phyloP scores from a whole-genome alignment of 2,329 filamentous ascomycete genomes.

The Didymella pomorum region DNA sequence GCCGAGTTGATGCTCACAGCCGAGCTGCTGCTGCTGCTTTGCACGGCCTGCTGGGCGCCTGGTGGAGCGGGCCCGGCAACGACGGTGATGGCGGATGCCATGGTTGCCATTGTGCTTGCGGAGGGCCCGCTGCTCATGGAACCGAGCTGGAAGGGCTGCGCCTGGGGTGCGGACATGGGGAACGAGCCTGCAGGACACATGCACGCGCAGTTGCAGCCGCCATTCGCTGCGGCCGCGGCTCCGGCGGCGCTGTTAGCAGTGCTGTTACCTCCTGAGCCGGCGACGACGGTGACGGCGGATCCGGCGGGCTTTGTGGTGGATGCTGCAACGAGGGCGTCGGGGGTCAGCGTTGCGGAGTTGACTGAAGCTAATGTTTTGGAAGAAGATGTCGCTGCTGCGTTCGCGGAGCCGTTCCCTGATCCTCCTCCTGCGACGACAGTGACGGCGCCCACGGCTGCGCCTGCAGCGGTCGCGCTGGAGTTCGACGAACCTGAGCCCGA shows the following conservation, averaged over 20 bases:
- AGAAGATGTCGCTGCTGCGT: constrained; percentile 14
- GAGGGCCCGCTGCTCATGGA: constrained; percentile 24
- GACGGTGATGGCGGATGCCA: constrained; percentile 33
- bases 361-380: constrained; percentile 17
- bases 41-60: constrained; percentile 21
- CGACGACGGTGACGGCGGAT: constrained; percentile 34
- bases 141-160: constrained; percentile 40
- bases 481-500: constrained; percentile 22
- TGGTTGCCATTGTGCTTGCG: constrained; percentile 36
- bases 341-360: constrained; percentile 25
- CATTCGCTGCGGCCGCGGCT: constrained; percentile 25
- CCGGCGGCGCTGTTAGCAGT: too few relatives aligned
- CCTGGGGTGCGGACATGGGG: constrained; percentile 40
- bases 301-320: constrained; percentile 23
- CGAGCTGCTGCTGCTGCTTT: constrained; percentile 22
- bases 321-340: constrained; percentile 24
- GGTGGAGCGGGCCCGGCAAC: constrained; percentile 28
- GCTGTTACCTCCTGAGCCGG: constrained; percentile 20
- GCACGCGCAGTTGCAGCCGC: constrained; percentile 43
- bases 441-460: constrained; percentile 17
- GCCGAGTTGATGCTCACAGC: constrained; percentile 33
- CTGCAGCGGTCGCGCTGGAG: constrained; percentile 19
- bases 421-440: constrained; percentile 36
- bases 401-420: constrained; percentile 18
- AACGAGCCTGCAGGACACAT: constrained; percentile 41